Evolutionary conservation across 257 asterid species (phyloP), one percentile per base, ranked within the genome.

Genomic region (Datura wrightii): DNA sequence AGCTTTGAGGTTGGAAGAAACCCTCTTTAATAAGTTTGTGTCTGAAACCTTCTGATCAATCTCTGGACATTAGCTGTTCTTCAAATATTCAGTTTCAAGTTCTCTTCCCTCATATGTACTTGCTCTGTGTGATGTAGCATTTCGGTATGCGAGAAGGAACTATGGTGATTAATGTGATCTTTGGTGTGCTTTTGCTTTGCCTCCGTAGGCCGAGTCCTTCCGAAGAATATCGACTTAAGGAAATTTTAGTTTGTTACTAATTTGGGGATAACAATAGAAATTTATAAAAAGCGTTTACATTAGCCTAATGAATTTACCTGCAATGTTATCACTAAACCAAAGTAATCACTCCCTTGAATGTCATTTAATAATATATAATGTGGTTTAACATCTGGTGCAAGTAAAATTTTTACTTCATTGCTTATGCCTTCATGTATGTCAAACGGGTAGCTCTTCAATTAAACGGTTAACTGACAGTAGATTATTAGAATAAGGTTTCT

Each of bases 1-100:
- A 50, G 16, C 37, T 70, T 34, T 70, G 54, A 70, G 54, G 52
- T 70, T 74, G 60, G 60, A 74, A 24, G 81, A 74, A 72, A 46
- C 37, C 11, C 48, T 2, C 63, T 34, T 24, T n/a, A 76, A 50
- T 76, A 76, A 76, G 14, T 76, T 70, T 76, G 39, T 72, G 62
- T 76, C 60, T 74, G 60, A 74, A 74, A 74, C 60, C 19, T 74
- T 72, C 24, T 50, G 60, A 52, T 48, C 31, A 37, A 41, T 41
- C 5, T 69, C 79, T 8, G 37, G 48, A 48, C 62, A 8, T 14
- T 50, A 50, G 82, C 39, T 48, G 10, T 50, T 76, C 13, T 59
- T 60, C 62, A 31, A 76, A 76, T 76, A 31, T 50, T 46, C 3
- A 11, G 56, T 76, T 76, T 44, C 63, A 71, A 44, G 0, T 71